Evolutionary conservation across 306 rosid species (phyloP), one percentile per base, ranked within the genome.

Genomic region (Glycyrrhiza uralensis): DNA sequence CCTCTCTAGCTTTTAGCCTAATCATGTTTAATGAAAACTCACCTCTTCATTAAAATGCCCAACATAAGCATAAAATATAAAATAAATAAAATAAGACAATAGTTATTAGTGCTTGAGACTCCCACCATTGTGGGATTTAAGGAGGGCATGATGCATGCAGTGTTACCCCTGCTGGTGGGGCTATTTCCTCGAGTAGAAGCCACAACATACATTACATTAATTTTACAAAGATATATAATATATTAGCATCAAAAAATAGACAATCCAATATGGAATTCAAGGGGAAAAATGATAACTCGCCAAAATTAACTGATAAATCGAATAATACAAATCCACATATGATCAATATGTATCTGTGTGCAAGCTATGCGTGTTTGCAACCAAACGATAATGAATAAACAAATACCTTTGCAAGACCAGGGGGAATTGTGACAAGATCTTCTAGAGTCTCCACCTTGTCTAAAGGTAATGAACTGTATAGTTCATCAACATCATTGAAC

Each of bases 361-460:
- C 7, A 42, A 57, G 65, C 57, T 35, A 20, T 55, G 32, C 12
- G 23, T 59, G 28, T 32, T 75, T 52, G 42, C 79, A 66, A 28
- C 69, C 50, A 65, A 38, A 54, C 38, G 42, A 26, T 5, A 39
- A 57, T 71, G 4, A 22, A 29, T 10, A 79, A 73, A 22, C 71
- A 22, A 26, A 50, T 81, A 87, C 98, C 98, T 94, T 94, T 49
- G 83, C 84, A 89, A 91, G 82, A 69, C 88, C 86, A 57, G 99
- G 85, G 72, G 98, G 92, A 28, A 86, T 85, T 61, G 81, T 52
- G 28, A 88, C 98, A 78, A 93, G 87, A 72, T 94, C 99, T 89
- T 94, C 99, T 36, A 91, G 87, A 35, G 92, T 84, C 72, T 94
- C 99, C 84, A 94, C 99, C 84, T 86, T 94, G 74, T 94, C 99